Evolutionary conservation across 495 filamentous ascomycete genomes (phyloP), one percentile per base, ranked within the genome.

Genomic region (Aspergillus saccharolyticus): DNA sequence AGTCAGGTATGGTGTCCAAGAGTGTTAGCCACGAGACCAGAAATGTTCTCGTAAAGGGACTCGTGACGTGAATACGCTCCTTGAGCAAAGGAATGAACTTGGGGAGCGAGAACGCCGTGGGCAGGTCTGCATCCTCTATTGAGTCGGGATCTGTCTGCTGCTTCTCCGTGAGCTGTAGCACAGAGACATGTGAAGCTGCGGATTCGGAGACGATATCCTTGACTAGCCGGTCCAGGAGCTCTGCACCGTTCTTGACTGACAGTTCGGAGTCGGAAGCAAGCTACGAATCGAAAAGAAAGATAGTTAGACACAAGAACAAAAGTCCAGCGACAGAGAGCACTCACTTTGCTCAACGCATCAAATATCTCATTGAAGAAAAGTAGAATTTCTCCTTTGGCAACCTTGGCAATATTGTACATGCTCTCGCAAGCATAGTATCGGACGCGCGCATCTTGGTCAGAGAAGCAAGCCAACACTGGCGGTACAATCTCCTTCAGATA

Each of bases 371-470:
- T 97, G 75, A 97, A 99, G 74, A 96, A 97, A 19, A 91, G 80
- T 58, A 97, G 69, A 28, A 96, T 94, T 69, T 99, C 95, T 45
- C 95, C 95, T 70, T 99, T 99, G 20, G 95, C 94, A 9, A 97
- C 94, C 76, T 98, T 98, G 60, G 95, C 91, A 66, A 99, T 97
- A 66, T 99, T 99, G 71, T 99, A 99, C 95, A 99, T 99, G 73
- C 91, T 94, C 80, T 99, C 95, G 74, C 95, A 99, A 47, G 95
- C 95, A 72, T 99, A 99, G 70, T 99, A 99, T 53, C 95, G 85
- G 17, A 99, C 95, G 52, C 95, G 82, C 19, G 95, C 95, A 86
- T 99, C 95, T 77, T 97, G 94, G 64, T 99, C 95, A 19, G 87
- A 87, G 70, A 99, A 99, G 77, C 95, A 99, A 49, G 95, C 95